Evolutionary conservation across 179 eudicot genomes (phyloP), one percentile per base, ranked within the genome.

Genomic region (Silene coronaria): DNA sequence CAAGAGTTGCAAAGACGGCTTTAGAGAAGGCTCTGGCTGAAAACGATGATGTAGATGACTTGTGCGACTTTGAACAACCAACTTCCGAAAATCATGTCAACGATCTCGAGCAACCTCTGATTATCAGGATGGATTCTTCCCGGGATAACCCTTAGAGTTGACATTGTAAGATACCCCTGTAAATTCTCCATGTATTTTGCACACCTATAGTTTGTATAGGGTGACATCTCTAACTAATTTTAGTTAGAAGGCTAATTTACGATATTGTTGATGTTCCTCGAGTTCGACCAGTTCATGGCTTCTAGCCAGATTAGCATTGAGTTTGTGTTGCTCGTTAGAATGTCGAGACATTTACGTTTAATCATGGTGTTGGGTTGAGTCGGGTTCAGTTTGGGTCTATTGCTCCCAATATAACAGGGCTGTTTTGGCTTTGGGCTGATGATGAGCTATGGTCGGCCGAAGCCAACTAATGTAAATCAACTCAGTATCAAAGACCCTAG

Each of bases 1-100:
- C 89, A 0, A 90, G 78, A 86, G 96, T 94, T 70, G 98, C 98
- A 16, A 94, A 90, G 83, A 75, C 81, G 22, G 98, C 97, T 60
- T 76, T 94, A 72, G 94, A 91, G 5, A 92, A 89, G 80, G 97
- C 98, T 24, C 79, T 94, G 71, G 89, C 87, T 53, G 97, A 88
- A 84, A 85, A 82, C 9, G 89, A 84, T 77, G 83, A 83, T 57
- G 21, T 76, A 53, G 90, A 86, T 26, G 83, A 62, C 27, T n/a
- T 73, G 8, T 12, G 28, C 45, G 75, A 78, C 34, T 79, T 87
- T 11, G 80, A 85, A 4, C 65, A 51, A 79, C 78, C 73, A 28
- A 42, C 72, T 36, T 79, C 75, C 5, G 83, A 78, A 36, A 84
- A 83, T 59, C 72, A 82, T 12, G 68, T 78, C 2, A 78, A 70